These are phyloP conservation scores for Tubosaeta sp. DNA, from an alignment of 768 basidiomycete genomes.

Conservation along the genomic window DNA sequence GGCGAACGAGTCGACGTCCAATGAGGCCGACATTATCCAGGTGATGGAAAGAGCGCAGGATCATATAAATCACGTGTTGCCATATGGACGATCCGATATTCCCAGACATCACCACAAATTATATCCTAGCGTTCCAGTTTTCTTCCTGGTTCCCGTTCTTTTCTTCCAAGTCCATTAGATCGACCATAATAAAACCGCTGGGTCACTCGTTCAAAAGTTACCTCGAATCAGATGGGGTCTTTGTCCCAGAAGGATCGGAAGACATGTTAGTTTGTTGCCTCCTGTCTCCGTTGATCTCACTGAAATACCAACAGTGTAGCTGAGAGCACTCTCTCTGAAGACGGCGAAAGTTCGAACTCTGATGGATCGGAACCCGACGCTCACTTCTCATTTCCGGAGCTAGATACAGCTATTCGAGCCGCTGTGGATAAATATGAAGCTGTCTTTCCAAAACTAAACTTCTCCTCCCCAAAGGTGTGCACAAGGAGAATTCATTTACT, in stretches of 20 bases:
- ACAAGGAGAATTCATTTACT: background rate
- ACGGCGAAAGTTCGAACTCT: conserved; percentile 39
- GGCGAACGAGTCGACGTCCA: conserved; percentile 38
- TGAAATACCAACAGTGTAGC: conserved; percentile 37
- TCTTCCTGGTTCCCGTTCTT: conserved; percentile 83
- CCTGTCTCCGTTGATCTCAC: background rate
- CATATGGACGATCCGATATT: conserved; percentile 30
- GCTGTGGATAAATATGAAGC: conserved; percentile 68
- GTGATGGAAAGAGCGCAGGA: no score
- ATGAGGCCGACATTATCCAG: conserved; percentile 9
- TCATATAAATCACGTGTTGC: no score
- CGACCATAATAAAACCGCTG: conserved; percentile 70
- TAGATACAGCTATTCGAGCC: conserved; percentile 69
- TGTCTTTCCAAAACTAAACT: conserved; percentile 95
- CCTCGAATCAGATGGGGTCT: conserved; percentile 79
- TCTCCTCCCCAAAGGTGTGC: conserved; percentile 84
- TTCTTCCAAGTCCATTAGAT: conserved; percentile 59
- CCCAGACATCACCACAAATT: conserved; percentile 45
- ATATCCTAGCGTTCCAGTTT: conserved; percentile 72
- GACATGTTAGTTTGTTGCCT: conserved; percentile 49
- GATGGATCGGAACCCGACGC: conserved; percentile 33
- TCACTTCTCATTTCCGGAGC: conserved; percentile 70
- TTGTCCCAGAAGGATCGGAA: conserved; percentile 79
- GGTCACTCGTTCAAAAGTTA: conserved; percentile 61
- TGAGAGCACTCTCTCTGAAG: conserved; percentile 58